phyloP scores from a whole-genome alignment of 768 basidiomycete species.

The Strobilomyces dryophilus region DNA sequence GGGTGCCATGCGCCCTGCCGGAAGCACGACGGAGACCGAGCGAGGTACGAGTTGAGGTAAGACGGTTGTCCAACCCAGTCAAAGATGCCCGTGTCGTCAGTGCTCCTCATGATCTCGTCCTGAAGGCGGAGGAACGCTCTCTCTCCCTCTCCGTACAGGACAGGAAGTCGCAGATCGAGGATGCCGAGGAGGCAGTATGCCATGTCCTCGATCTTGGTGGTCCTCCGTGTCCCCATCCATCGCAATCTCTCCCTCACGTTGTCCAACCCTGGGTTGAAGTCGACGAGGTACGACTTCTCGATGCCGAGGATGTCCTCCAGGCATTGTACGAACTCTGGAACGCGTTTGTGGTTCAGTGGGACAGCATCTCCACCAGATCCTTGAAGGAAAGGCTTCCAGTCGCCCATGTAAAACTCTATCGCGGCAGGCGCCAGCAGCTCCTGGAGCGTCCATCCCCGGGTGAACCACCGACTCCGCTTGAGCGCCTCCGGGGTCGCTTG shows the following conservation, averaged over 20 bases:
- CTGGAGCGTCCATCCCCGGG: slow-evolving; percentile 27
- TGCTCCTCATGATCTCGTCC: slow-evolving; percentile 27
- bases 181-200: slow-evolving; percentile 30
- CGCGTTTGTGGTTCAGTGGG: slow-evolving; percentile 20
- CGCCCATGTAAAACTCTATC: slow-evolving; percentile 23
- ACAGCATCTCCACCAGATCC: neutral
- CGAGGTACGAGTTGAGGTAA: slow-evolving; percentile 24
- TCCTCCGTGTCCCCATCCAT: slow-evolving; percentile 27
- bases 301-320: slow-evolving; percentile 16
- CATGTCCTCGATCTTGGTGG: slow-evolving; percentile 27
- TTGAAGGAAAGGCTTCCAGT: slow-evolving; percentile 21
- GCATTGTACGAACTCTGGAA: slow-evolving; percentile 17
- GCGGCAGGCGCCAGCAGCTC: slow-evolving; percentile 25
- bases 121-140: slow-evolving; percentile 24
- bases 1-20: slow-evolving; percentile 11
- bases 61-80: slow-evolving; percentile 27
- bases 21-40: slow-evolving; percentile 23
- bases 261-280: slow-evolving; percentile 23
- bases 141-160: slow-evolving; percentile 24
- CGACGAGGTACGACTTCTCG: slow-evolving; percentile 17
- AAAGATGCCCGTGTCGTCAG: slow-evolving; percentile 24
- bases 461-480: slow-evolving; percentile 23
- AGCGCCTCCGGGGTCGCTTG: slow-evolving; percentile 10
- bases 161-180: slow-evolving; percentile 26
- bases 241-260: slow-evolving; percentile 24